Base-by-base conservation (phyloP, 2,329 filamentous ascomycete species). In the Dothistroma septosporum region DNA sequence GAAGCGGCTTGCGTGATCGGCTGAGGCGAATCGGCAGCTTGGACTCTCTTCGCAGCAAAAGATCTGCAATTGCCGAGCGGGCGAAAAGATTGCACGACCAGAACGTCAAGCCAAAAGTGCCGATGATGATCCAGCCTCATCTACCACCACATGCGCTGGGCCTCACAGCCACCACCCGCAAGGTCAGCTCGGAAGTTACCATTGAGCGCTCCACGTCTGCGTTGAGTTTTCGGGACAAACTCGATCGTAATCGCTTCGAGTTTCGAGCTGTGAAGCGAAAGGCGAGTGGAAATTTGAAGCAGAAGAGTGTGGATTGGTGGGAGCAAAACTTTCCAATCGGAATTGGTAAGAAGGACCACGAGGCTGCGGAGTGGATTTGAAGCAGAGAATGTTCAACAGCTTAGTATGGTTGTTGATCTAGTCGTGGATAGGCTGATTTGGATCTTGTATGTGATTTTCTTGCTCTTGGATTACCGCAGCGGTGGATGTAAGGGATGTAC, bases 221-320 rank as follows among this genome's bases (percentile, higher is more conserved):
- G 12, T 61, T 64, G 52, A 64, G 63, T 21, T 66, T 70, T 21
- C 62, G 71, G 12, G 69, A 71, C 33, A 69, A 68, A 50, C 56
- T 71, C 9, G 73, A 74, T 48, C 62, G 68, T 14, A 73, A 69
- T 48, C 65, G 72, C 11, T 74, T 74, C 57, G 72, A 73, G 57
- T 73, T 74, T 62, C 70, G 70, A 52, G 70, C 70, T 19, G 69
- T 73, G 12, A 63, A 69, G 47, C 64, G 68, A 44, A 71, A 71
- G 60, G 65, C 62, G 21, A 73, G 70, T 19, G 67, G 63, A 16
- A 67, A 64, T 14, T 32, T 70, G 37, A 68, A 66, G 60, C 66
- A 66, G 57, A 64, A 68, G 41, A 62, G 69, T 7, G 63, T 62
- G 55, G 58, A 59, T 19, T 66, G 62, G 66, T 66, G 62, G 66